Conservation (phyloP, 2,329 filamentous ascomycete genomes). For the Mycosphaerelloides madeirae region DNA sequence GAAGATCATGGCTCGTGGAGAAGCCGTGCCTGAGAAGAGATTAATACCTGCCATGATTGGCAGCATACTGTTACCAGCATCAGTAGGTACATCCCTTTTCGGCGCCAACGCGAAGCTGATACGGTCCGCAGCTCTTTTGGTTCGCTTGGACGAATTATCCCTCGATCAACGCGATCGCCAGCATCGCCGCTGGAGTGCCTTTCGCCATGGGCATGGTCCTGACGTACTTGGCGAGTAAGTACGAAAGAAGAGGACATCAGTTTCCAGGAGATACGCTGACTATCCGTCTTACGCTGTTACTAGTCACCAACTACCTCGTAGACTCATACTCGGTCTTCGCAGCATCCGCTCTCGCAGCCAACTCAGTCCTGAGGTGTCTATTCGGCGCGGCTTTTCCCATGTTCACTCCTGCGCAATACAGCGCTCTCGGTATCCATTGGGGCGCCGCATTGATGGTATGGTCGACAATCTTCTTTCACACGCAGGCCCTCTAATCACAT, state of each 20-base stretch:
- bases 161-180: constrained; percentile 51
- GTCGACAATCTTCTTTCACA: background rate
- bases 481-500: background rate
- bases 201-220: constrained; percentile 57
- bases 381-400: constrained; percentile 76
- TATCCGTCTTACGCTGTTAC: constrained; percentile 65
- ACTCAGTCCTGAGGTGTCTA: constrained; percentile 73
- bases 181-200: constrained; percentile 44
- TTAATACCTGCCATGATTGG: too few relatives aligned
- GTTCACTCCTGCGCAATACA: constrained; percentile 63
- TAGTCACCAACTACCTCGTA: constrained; percentile 38
- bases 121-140: constrained; percentile 6
- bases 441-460: constrained; percentile 40
- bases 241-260: too few relatives aligned
- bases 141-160: constrained; percentile 61
- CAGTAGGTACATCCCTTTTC: too few relatives aligned
- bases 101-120: too few relatives aligned
- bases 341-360: constrained; percentile 64
- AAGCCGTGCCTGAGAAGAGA: too few relatives aligned
- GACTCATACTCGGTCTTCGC: constrained; percentile 59
- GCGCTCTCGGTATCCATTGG: constrained; percentile 65
- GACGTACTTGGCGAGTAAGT: constrained; percentile 59
- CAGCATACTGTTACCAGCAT: too few relatives aligned
- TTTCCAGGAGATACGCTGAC: too few relatives aligned
- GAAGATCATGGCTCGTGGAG: too few relatives aligned